Conservation (phyloP, 202 grass and related monocot species). For the Musa balbisiana region DNA sequence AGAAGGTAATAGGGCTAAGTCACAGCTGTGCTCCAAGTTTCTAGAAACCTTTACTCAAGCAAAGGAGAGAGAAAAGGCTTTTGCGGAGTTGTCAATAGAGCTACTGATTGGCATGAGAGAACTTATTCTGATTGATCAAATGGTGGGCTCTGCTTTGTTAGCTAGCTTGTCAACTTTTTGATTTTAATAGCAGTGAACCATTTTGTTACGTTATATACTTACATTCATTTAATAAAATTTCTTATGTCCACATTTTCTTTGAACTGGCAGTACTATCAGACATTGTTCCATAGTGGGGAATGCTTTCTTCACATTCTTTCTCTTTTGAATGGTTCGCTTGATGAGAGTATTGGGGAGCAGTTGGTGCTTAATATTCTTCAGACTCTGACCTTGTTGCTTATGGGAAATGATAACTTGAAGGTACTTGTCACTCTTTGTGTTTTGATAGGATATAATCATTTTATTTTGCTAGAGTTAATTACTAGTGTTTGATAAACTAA, state of each 20-base stretch:
- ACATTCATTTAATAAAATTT: slow-evolving; percentile 7
- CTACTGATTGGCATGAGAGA: slow-evolving; percentile 63
- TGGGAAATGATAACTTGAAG: slow-evolving; percentile 75
- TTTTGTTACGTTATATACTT: slow-evolving; percentile 9
- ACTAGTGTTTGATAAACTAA: background rate
- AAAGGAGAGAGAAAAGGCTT: slow-evolving; percentile 68
- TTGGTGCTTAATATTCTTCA: slow-evolving; percentile 89
- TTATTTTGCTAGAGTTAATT: background rate
- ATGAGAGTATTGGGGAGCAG: slow-evolving; percentile 67
- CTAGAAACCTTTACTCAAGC: slow-evolving; percentile 74
- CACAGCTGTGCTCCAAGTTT: slow-evolving; percentile 88
- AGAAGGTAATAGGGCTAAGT: slow-evolving; percentile 75
- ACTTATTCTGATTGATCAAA: slow-evolving; percentile 49
- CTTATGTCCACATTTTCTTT: slow-evolving; percentile 14
- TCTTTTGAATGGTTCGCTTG: slow-evolving; percentile 77
- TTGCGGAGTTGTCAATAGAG: slow-evolving; percentile 52
- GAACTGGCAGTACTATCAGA: slow-evolving; percentile 75
- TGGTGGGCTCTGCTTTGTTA: slow-evolving; percentile 33
- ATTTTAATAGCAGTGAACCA: slow-evolving; percentile 6
- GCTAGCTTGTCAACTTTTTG: slow-evolving; percentile 11
- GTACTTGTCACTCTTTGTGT: slow-evolving; percentile 31
- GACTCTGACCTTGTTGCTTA: slow-evolving; percentile 73
- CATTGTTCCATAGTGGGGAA: slow-evolving; percentile 69
- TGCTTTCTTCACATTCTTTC: slow-evolving; percentile 97
- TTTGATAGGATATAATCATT: background rate